A percentile compares a stretch with the other conserved stretches of the same genome.
phyloP scores from a whole-genome alignment of 176 grass and related monocot genomes.

The Stipa capillata region DNA sequence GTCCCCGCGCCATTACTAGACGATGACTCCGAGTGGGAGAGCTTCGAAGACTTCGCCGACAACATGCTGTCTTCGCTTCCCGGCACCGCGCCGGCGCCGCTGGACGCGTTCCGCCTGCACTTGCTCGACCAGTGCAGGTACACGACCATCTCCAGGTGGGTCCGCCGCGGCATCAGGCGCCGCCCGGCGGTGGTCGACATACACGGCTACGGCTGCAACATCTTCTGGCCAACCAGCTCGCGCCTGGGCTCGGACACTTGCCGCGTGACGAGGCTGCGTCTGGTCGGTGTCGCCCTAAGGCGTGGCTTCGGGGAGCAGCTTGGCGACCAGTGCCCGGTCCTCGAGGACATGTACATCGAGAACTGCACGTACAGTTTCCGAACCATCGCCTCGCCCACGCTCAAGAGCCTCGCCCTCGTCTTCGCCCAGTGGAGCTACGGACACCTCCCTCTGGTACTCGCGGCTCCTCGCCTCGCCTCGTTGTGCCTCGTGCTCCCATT shows the following conservation, averaged over 20 bases:
- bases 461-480: neutral
- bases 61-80: neutral
- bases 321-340: neutral
- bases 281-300: neutral
- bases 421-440: neutral
- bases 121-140: neutral
- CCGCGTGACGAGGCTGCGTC: neutral
- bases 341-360: neutral
- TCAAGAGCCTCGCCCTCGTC: neutral
- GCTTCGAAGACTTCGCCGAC: slow-evolving; percentile 13
- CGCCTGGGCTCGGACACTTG: neutral
- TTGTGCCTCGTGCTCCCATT: neutral
- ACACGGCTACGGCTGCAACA: neutral
- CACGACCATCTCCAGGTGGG: neutral
- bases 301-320: neutral
- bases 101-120: slow-evolving; percentile 6
- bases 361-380: neutral
- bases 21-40: too few species aligned
- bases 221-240: neutral
- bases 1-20: too few species aligned
- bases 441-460: neutral
- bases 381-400: neutral
- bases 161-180: neutral
- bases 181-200: neutral
- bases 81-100: neutral